Evolutionary conservation across 2,329 filamentous ascomycete species (phyloP), one percentile per base, ranked within the genome.

Genomic region (Cladosporium oxysporum): DNA sequence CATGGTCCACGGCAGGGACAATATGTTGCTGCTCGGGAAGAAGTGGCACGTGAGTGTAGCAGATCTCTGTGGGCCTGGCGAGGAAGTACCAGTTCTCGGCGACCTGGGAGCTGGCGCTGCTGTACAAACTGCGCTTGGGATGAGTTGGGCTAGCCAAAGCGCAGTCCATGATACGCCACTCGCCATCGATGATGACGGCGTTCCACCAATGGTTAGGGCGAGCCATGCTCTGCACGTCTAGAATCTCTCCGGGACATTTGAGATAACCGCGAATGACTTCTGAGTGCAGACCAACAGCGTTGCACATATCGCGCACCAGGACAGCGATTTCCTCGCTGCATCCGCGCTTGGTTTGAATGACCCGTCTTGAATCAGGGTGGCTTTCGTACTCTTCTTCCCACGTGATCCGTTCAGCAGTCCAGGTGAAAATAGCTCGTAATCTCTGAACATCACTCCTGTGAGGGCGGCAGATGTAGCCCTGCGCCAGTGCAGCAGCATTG

Each of bases 151-250:
- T 93, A 4, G 95, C 93, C 58, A 99, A 83, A 41, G 92, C 96
- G 76, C 92, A 95, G 77, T 99, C 95, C 82, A 99, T 92, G 70
- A 98, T 91, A 60, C 95, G 90, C 95, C 95, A 99, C 79, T 97
- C 93, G 26, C 91, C 90, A 77, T 99, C 95, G 10, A 97, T 89
- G 41, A 97, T 81, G 21, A 98, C 92, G 0, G 92, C 89, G 72
- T 99, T 99, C 95, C 95, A 99, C 88, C 91, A 98, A 79, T 99
- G 95, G 74, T 99, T 99, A 0, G 94, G 86, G 33, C 90, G 88
- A n/a, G 92, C 91, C 77, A 94, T 87, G 66, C 90, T 90, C 68
- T 91, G 91, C 52, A 93, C 83, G 72, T 98, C 93, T 1, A 90
- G 83, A 8, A 89, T 81, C 73, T 98, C 95, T 0, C 94, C 94